Percentiles rank a stretch among this genome's conserved stretches.
Evolutionary conservation across 176 grass and related monocot genomes (phyloP).

Genomic region (Aegilops sharonensis): DNA sequence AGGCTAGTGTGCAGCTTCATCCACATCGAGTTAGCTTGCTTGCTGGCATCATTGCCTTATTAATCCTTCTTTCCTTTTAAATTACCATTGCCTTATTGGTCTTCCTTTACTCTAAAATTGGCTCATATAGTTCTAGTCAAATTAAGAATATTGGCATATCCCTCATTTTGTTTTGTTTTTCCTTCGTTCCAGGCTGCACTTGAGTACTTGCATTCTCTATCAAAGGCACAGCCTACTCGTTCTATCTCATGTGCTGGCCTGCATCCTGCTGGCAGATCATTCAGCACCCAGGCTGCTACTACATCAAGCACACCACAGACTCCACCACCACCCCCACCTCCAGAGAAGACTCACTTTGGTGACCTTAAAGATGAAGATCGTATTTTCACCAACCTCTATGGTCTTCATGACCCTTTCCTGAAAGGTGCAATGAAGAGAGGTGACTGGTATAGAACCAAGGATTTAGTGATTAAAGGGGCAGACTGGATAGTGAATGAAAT

Average conservation of each 20-base stretch:
- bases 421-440: constrained; percentile 90
- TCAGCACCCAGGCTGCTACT: constrained; percentile 68
- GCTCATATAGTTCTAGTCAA: not conserved
- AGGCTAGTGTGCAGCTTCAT: not conserved
- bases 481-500: constrained; percentile 96
- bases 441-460: constrained; percentile 86
- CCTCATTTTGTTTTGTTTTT: not conserved
- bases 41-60: not conserved
- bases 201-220: constrained; percentile 43
- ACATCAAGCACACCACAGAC: constrained; percentile 66
- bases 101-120: not conserved
- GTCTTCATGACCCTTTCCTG: constrained; percentile 83
- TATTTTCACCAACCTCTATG: constrained; percentile 92
- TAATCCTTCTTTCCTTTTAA: not conserved
- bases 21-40: not conserved
- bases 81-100: not conserved
- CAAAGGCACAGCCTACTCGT: constrained; percentile 40
- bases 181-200: constrained; percentile 25
- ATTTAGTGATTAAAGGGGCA: constrained; percentile 78
- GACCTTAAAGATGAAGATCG: constrained; percentile 73
- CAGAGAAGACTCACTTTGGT: constrained; percentile 86
- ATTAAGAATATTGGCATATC: not conserved
- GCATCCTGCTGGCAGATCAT: constrained; percentile 38
- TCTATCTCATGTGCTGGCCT: constrained; percentile 31
- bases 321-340: constrained; percentile 70